Percentiles rank a stretch among this genome's conserved stretches.
These are phyloP conservation scores for Boeremia lycopersici DNA, from an alignment of 2,329 filamentous ascomycete genomes.

Conservation along the genomic window DNA sequence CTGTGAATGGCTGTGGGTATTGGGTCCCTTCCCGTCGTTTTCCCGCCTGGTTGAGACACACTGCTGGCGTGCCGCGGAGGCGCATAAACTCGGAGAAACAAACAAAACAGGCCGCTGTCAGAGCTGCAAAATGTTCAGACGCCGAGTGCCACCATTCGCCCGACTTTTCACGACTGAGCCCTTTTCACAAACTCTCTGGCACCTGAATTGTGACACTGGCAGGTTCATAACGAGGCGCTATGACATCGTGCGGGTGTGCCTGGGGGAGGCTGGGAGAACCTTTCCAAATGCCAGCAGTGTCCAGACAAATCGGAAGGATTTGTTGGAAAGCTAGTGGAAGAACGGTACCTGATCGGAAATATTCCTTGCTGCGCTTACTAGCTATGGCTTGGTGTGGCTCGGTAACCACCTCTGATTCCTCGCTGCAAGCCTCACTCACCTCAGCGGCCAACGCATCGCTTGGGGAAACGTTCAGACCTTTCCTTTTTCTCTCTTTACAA, in stretches of 20 bases:
- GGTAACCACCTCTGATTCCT: conserved; percentile 8
- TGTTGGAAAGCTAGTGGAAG: conserved; percentile 30
- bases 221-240: conserved; percentile 5
- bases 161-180: conserved; percentile 16
- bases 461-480: conserved; percentile 17
- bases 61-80: conserved; percentile 4
- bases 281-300: conserved; percentile 26
- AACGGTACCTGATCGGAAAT: conserved; percentile 36
- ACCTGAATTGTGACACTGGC: conserved; percentile 8
- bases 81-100: conserved; percentile 19
- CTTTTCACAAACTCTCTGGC: conserved; percentile 13
- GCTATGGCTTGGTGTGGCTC: conserved; percentile 17
- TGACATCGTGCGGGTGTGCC: conserved; percentile 23
- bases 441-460: conserved; percentile 36
- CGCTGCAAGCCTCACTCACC: conserved; percentile 31
- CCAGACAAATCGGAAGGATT: conserved; percentile 35
- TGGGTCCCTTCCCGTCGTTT: conserved; percentile 20
- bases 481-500: conserved; percentile 9
- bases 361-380: conserved; percentile 24
- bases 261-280: conserved; percentile 28
- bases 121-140: conserved; percentile 21
- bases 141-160: conserved; percentile 17
- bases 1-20: conserved; percentile 21
- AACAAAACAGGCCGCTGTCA: conserved; percentile 32
- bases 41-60: conserved; percentile 13